phyloP scores from a whole-genome alignment of 2,329 filamentous ascomycete species.

The Penicillium brasilianum region DNA sequence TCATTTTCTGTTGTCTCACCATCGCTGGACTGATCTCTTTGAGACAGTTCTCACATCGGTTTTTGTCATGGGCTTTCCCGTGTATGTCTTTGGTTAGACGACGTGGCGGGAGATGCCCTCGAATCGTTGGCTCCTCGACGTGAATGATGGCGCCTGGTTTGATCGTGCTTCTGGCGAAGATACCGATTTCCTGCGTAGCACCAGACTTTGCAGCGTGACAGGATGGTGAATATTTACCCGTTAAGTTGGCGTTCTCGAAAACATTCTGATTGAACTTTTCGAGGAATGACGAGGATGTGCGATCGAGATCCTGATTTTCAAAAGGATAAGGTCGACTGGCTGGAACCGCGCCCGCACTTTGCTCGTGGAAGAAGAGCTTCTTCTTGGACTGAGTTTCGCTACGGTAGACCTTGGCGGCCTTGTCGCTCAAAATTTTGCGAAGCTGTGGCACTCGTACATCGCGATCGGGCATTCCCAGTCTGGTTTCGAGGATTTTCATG shows the following conservation, averaged over 20 bases:
- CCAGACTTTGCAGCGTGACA: slow-evolving; percentile 17
- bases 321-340: slow-evolving; percentile 36
- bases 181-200: slow-evolving; percentile 20
- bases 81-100: slow-evolving; percentile 12
- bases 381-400: slow-evolving; percentile 11
- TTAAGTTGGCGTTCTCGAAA: slow-evolving; percentile 16
- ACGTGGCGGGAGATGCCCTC: slow-evolving; percentile 36
- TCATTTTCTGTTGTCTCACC: neutral
- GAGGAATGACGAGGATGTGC: slow-evolving; percentile 22
- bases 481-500: slow-evolving; percentile 24
- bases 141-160: slow-evolving; percentile 33
- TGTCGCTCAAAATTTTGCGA: slow-evolving; percentile 18
- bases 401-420: slow-evolving; percentile 8
- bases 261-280: slow-evolving; percentile 32
- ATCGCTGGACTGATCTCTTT: neutral
- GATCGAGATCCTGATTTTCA: slow-evolving; percentile 30
- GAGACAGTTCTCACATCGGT: slow-evolving; percentile 39
- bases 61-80: neutral
- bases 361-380: slow-evolving; percentile 35
- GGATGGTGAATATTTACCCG: neutral
- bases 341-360: slow-evolving; percentile 28
- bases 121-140: slow-evolving; percentile 43
- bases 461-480: slow-evolving; percentile 26
- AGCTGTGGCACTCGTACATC: slow-evolving; percentile 31
- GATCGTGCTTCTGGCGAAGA: slow-evolving; percentile 39